phyloP scores from a whole-genome alignment of 106 monocot species.

The Dendrobium huoshanense region DNA sequence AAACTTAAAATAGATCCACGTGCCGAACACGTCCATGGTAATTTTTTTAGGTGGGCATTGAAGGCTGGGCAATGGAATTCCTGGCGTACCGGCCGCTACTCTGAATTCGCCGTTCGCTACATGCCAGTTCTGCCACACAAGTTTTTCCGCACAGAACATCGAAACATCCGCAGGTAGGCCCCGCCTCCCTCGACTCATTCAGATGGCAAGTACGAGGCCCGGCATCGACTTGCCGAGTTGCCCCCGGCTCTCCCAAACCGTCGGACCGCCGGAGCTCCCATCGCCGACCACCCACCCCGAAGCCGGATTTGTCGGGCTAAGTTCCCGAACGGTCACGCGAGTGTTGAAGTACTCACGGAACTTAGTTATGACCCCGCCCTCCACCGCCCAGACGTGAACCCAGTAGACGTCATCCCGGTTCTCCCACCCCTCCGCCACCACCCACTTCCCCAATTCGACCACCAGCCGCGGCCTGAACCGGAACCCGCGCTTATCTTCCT shows the following conservation, averaged over 20 bases:
- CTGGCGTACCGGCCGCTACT: no score
- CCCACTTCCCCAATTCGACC: conserved; percentile 27
- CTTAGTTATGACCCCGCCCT: conserved; percentile 31
- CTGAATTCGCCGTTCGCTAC: no score
- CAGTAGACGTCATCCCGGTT: conserved; percentile 20
- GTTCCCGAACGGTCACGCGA: conserved; percentile 25
- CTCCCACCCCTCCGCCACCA: conserved; percentile 52
- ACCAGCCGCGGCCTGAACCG: conserved; percentile 27
- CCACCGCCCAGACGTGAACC: conserved; percentile 43
- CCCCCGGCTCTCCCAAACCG: conserved; percentile 26
- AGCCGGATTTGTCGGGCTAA: background rate
- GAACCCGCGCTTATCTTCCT: conserved; percentile 3
- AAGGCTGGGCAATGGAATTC: no score
- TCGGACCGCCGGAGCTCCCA: background rate
- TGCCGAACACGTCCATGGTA: no score
- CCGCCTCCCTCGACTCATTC: background rate
- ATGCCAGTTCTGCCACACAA: no score
- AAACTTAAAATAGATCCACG: no score
- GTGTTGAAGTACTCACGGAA: conserved; percentile 54
- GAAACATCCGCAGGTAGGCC: background rate
- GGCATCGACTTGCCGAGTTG: conserved; percentile 19
- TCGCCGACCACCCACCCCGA: background rate
- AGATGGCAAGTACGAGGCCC: conserved; percentile 25
- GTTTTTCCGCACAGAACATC: no score
- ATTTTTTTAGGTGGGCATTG: no score